Evolutionary conservation across 2,329 filamentous ascomycete genomes (phyloP), one percentile per base, ranked within the genome.

Genomic region (Cercospora sp.): DNA sequence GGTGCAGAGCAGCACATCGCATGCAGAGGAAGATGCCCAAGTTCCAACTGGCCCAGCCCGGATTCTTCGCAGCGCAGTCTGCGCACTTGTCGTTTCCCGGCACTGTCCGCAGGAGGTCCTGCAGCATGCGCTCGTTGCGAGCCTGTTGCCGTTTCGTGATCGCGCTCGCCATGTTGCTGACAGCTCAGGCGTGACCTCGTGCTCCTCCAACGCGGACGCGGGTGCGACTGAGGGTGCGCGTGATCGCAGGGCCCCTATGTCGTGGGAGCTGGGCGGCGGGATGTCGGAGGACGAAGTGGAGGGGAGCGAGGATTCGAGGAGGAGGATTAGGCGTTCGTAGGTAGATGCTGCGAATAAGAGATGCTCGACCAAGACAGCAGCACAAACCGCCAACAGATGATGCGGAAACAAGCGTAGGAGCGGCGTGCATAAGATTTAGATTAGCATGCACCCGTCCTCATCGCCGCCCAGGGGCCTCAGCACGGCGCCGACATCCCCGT

Each of bases 41-140:
- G 92, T 97, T 97, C 94, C 94, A 97, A 83, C 93, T 97, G 80
- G 94, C 93, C 94, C 94, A 97, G 83, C 89, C 93, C 88, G 95
- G 95, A 81, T 97, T 98, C 79, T 89, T 89, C 69, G 93, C 90
- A 78, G 90, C 87, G 82, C 95, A 99, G 82, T 99, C 95, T 71
- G 95, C 95, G 83, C 95, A 99, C 76, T 89, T 84, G 79, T 95
- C 93, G 83, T 99, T 99, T 68, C 95, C 95, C 8, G 93, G 88
- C 9, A 97, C 85, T 42, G 84, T 88, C 73, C 91, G 91, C 73
- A 98, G 90, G 71, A 99, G 87, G 59, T 98, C 94, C 78, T 97
- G 93, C 73, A 99, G 85, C 65, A 88, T 85, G 79, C 92, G 92
- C 84, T 99, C 95, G 81, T 99, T 97, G 82, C 95, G 94, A 85